Base-by-base conservation (phyloP, 2,329 filamentous ascomycete species). In the Ceratocystis alfenasii region DNA sequence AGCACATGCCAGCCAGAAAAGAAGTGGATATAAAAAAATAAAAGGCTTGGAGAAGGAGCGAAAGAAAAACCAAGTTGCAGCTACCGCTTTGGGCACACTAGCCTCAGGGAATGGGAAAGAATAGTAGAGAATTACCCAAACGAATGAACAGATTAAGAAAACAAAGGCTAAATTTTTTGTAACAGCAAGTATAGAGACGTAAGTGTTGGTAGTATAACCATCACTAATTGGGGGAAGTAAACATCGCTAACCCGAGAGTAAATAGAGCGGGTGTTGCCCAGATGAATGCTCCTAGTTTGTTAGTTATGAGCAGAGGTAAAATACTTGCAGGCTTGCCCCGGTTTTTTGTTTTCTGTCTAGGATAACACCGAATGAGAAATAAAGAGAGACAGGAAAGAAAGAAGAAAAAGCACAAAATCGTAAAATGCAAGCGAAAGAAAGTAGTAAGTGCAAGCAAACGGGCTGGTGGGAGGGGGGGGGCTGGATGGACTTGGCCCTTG, bases 301-400 rank as follows among this genome's bases (percentile, higher is more conserved):
- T 64, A 8, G 22, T 36, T 20, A 59, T 28, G 17, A 28, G 48
- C 48, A n/a, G 46, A n/a, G 28, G 28, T 36, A 22, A 44, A 57
- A 45, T 17, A 57, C 53, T 22, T 45, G 53, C 33, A 30, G 12
- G 36, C 2, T 10, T 48, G 65, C 45, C 65, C 62, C 62, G n/a
- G 3, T 64, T 64, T 67, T 64, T 25, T 41, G 59, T 67, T 64
- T 64, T 55, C 65, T 62, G 33, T 64, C 62, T 64, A 30, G 65
- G 62, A 62, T 7, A 64, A 17, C 44, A 50, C 46, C 22, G 25
- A 55, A 15, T 15, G 46, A 48, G 17, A 48, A n/a, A 48, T n/a
- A 6, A 20, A 48, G 17, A 20, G 46, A 48, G n/a, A 48, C 5
- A 48, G 5, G 17, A 5, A 20, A 48, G 8, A 22, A 48, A 41